Conservation (phyloP, 2,329 filamentous ascomycete species). For the Periglandula ipomoeae region DNA sequence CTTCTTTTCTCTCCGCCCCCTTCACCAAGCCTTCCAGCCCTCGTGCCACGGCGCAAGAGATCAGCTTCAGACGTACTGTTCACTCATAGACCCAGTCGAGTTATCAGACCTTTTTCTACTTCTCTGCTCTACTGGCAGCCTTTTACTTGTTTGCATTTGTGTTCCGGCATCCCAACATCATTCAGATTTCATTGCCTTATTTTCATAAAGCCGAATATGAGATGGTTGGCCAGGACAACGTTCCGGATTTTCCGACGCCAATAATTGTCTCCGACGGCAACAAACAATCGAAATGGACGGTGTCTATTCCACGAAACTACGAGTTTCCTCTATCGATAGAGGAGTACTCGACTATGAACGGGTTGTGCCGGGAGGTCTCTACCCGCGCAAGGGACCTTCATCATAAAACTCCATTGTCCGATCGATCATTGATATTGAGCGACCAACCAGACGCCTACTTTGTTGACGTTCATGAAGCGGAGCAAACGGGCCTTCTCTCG, state of each 20-base stretch:
- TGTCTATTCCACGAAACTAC: slow-evolving; percentile 61
- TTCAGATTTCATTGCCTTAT: slow-evolving; percentile 30
- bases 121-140: slow-evolving; percentile 39
- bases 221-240: slow-evolving; percentile 53
- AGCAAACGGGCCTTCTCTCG: slow-evolving; percentile 53
- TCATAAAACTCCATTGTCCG: slow-evolving; percentile 27
- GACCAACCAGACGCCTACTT: slow-evolving; percentile 59
- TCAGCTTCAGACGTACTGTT: slow-evolving; percentile 36
- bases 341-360: slow-evolving; percentile 63
- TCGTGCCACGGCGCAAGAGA: slow-evolving; percentile 57
- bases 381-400: slow-evolving; percentile 42
- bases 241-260: slow-evolving; percentile 66
- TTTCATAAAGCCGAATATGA: slow-evolving; percentile 47
- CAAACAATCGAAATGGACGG: slow-evolving; percentile 66
- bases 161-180: slow-evolving; percentile 19
- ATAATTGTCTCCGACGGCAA: slow-evolving; percentile 58
- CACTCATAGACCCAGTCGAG: slow-evolving; percentile 43
- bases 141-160: slow-evolving; percentile 35
- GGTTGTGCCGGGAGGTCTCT: slow-evolving; percentile 56
- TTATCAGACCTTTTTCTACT: slow-evolving; percentile 48
- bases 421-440: slow-evolving; percentile 40
- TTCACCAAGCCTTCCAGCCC: slow-evolving; percentile 61
- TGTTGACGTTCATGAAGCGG: slow-evolving; percentile 65
- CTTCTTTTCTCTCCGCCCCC: slow-evolving; percentile 59
- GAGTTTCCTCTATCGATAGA: slow-evolving; percentile 57